These are phyloP conservation scores for Suillus subaureus DNA, from an alignment of 768 basidiomycete genomes.

Conservation along the genomic window DNA sequence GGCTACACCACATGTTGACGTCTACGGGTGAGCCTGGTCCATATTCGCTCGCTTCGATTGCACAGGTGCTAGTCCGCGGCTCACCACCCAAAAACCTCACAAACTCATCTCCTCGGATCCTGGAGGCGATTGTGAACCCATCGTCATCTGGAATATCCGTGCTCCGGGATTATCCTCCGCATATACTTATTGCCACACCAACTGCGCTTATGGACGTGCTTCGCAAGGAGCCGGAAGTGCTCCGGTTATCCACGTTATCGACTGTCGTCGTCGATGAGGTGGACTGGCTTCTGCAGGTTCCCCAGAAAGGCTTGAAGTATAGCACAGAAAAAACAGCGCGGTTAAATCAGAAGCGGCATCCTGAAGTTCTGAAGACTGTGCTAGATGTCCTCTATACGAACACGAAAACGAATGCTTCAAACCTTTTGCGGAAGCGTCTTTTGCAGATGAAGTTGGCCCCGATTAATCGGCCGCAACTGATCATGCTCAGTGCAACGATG, in stretches of 20 bases:
- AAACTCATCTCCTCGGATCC: slow-evolving; percentile 28
- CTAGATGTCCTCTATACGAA: slow-evolving; percentile 57
- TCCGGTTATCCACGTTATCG: slow-evolving; percentile 50
- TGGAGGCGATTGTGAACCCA: slow-evolving; percentile 28
- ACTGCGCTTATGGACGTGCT: slow-evolving; percentile 64
- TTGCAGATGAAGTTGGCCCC: slow-evolving; percentile 12
- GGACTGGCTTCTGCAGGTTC: slow-evolving; percentile 67
- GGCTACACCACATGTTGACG: slow-evolving; percentile 57
- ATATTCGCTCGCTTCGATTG: slow-evolving; percentile 44
- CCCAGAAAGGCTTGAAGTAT: slow-evolving; percentile 42
- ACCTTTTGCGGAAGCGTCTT: slow-evolving; percentile 11
- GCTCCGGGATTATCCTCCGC: slow-evolving; percentile 51
- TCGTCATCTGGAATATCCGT: slow-evolving; percentile 35
- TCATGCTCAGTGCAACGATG: slow-evolving; percentile 74
- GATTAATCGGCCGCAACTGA: slow-evolving; percentile 53
- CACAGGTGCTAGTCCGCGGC: slow-evolving; percentile 65
- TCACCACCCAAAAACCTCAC: slow-evolving; percentile 36
- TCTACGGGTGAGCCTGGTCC: slow-evolving; percentile 31
- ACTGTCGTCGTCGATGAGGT: slow-evolving; percentile 76
- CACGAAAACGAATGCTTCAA: slow-evolving; percentile 22
- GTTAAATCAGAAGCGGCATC: slow-evolving; percentile 50
- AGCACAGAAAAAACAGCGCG: slow-evolving; percentile 41
- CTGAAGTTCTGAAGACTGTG: slow-evolving; percentile 58
- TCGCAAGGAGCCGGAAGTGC: slow-evolving; percentile 41
- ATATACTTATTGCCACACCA: slow-evolving; percentile 73